Evolutionary conservation across 176 grass and related monocot species (phyloP), one percentile per base, ranked within the genome.

Genomic region (Phoenix roebelenii): DNA sequence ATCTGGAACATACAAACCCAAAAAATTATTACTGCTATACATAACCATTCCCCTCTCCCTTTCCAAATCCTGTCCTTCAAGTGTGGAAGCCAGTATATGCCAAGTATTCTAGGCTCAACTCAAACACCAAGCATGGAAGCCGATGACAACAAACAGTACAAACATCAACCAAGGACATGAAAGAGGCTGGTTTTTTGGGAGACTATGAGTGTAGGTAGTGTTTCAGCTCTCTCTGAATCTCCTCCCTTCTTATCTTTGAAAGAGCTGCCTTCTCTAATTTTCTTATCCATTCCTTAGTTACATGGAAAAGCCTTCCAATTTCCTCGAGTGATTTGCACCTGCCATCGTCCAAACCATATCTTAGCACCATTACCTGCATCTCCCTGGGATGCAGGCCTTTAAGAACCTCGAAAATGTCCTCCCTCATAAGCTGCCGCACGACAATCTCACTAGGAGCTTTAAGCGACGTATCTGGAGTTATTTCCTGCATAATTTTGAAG

Each of bases 251-350:
- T 50, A 90, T 71, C 72, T 82, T 96, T 7, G 71, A 68, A 72
- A 90, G 72, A 65, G 83, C 86, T 16, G 68, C 49, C 60, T 77
- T 90, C 75, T 96, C 86, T 30, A 90, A 85, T 72, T 87, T 90
- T 68, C 86, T 83, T 64, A 90, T 88, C 83, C 91, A 90, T 44
- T 96, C 91, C 51, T 90, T 85, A 16, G 83, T 79, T 3, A 90
- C 71, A 5, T 64, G 55, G 50, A 84, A 96, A 63, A 84, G 63
- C 26, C 73, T 74, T 16, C 92, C 92, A 4, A 96, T 74, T 57
- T 90, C 80, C 70, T 90, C 87, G 17, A 88, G 76, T 5, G 83
- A 85, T 68, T 23, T 80, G 74, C 83, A 90, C 63, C 66, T 79
- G 9, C 83, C 92, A 9, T 90, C 83, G 20, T 75, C 86, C 25